Conservation (phyloP, 176 grass and related monocot genomes). For the Oryza meridionalis region DNA sequence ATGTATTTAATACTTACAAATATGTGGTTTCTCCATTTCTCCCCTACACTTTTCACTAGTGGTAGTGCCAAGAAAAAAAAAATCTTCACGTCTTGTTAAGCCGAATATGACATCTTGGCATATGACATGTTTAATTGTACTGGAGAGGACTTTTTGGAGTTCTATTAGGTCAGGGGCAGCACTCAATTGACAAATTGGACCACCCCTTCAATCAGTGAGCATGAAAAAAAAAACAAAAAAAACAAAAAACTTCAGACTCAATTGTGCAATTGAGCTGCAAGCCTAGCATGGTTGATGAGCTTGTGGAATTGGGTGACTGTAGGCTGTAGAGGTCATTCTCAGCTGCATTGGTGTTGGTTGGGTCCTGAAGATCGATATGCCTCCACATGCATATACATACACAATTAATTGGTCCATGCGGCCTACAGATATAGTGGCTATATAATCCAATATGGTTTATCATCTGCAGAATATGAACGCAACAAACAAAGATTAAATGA, state of each 20-base stretch:
- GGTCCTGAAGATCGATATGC: neutral
- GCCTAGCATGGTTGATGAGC: neutral
- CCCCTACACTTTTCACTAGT: neutral
- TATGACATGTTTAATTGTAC: neutral
- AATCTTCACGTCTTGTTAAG: neutral
- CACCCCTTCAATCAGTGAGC: conserved; percentile 5
- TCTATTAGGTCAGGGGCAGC: neutral
- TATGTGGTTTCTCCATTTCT: neutral
- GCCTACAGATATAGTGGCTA: neutral
- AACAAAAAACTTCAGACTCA: neutral
- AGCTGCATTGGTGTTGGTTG: neutral
- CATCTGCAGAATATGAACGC: neutral
- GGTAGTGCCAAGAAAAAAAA: neutral
- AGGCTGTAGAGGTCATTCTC: neutral
- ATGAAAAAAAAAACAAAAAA: too few relatives aligned
- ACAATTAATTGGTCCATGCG: neutral
- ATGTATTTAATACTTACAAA: neutral
- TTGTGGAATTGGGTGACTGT: neutral
- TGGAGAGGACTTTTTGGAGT: neutral
- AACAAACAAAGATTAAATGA: neutral
- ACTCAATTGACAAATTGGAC: neutral
- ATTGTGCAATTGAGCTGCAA: neutral
- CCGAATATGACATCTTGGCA: neutral
- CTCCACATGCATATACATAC: neutral
- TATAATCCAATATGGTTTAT: neutral